A percentile compares a stretch with the other conserved stretches of the same genome.
phyloP scores from a whole-genome alignment of 306 rosid species.

The Cicer judaicum region DNA sequence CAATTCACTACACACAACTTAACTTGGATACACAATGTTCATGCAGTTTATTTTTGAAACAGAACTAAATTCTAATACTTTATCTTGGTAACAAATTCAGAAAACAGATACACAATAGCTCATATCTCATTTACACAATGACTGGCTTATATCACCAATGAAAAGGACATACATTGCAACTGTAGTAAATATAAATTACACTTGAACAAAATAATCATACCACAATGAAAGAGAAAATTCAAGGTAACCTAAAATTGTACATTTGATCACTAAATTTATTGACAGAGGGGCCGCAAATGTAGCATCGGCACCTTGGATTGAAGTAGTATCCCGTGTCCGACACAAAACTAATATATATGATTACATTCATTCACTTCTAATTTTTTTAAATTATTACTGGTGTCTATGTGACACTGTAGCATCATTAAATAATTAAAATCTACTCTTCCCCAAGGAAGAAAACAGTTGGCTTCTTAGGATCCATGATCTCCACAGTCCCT shows the following conservation, averaged over 20 bases:
- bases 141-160: neutral
- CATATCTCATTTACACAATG: neutral
- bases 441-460: slow-evolving; percentile 68
- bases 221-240: neutral
- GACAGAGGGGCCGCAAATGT: neutral
- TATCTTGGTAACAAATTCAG: neutral
- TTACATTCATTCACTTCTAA: too few species aligned
- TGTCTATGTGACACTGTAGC: neutral
- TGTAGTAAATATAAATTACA: neutral
- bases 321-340: too few species aligned
- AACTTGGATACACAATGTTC: neutral
- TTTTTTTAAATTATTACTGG: too few species aligned
- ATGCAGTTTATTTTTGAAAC: neutral
- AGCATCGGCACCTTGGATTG: too few species aligned
- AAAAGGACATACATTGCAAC: neutral
- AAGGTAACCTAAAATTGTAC: slow-evolving; percentile 10
- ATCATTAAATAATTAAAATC: slow-evolving; percentile 24
- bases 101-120: neutral
- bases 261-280: slow-evolving; percentile 15
- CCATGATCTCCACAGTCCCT: slow-evolving; percentile 81
- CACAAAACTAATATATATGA: too few species aligned
- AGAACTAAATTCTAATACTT: neutral
- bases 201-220: slow-evolving; percentile 6
- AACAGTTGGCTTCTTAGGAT: slow-evolving; percentile 80
- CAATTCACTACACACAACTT: neutral